Conservation (phyloP, 225 moss, liverwort and hornwort genomes). For the Sphagnum tenellum region DNA sequence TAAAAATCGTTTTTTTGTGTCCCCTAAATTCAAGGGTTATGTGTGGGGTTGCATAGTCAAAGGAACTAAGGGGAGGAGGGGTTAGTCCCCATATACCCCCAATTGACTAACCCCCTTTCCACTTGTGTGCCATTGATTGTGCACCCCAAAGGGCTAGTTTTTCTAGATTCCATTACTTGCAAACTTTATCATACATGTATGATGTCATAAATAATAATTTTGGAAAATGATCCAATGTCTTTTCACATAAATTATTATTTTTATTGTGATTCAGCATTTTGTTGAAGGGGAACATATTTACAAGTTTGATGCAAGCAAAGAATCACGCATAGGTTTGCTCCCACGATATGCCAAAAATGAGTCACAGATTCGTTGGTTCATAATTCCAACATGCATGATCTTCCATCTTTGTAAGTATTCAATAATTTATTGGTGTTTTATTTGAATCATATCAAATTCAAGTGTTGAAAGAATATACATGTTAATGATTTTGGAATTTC, state of each 20-base stretch:
- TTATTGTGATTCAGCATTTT: slow-evolving; percentile 6
- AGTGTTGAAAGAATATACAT: too few species aligned
- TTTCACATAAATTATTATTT: too few species aligned
- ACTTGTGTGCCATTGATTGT: background rate
- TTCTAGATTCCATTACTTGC: too few species aligned
- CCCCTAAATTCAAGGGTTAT: too few species aligned
- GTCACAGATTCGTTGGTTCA: slow-evolving; percentile 74
- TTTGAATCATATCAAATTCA: background rate
- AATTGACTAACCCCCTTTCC: too few species aligned
- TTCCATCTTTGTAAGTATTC: slow-evolving; percentile 57
- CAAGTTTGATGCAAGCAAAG: slow-evolving; percentile 46
- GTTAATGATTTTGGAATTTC: background rate
- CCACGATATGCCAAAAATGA: slow-evolving; percentile 74
- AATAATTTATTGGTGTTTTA: background rate
- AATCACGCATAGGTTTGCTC: slow-evolving; percentile 62
- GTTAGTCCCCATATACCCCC: slow-evolving; percentile 1
- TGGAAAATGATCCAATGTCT: too few species aligned
- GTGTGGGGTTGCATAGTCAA: background rate
- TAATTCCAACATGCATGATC: slow-evolving; percentile 47
- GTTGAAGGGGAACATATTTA: slow-evolving; percentile 33
- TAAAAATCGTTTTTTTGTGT: too few species aligned
- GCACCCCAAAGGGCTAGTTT: too few species aligned
- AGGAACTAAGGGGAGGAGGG: background rate
- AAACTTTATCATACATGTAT: too few species aligned
- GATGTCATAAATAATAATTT: too few species aligned